Conservation (phyloP, 495 filamentous ascomycete genomes). For the Pseudoneurospora amorphoporcata region DNA sequence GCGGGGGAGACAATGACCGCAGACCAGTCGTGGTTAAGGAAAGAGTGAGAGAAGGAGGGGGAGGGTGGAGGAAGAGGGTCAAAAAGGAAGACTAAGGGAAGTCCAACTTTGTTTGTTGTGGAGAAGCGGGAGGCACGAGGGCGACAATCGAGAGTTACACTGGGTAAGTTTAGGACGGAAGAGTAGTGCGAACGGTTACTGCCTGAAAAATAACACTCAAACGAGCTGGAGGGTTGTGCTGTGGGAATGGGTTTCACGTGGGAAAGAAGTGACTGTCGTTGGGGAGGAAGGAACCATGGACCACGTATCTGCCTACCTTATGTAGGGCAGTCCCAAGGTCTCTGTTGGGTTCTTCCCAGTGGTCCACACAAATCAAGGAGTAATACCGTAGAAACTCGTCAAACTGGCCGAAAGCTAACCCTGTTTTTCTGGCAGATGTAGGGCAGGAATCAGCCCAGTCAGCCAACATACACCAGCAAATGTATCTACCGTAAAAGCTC, state of each 20-base stretch:
- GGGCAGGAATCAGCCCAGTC: too few relatives aligned
- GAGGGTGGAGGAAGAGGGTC: neutral
- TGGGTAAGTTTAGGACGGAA: neutral
- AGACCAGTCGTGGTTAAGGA: neutral
- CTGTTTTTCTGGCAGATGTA: too few relatives aligned
- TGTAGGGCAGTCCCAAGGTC: neutral
- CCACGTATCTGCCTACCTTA: neutral
- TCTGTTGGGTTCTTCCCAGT: neutral
- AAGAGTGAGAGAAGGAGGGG: neutral
- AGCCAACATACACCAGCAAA: too few relatives aligned
- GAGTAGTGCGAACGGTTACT: neutral
- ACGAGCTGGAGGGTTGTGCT: neutral
- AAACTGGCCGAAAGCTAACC: too few relatives aligned
- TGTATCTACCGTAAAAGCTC: too few relatives aligned
- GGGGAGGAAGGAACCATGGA: neutral
- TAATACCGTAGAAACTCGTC: too few relatives aligned
- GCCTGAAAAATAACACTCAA: neutral
- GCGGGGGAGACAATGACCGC: neutral
- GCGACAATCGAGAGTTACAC: neutral
- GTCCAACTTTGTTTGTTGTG: neutral
- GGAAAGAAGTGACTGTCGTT: neutral
- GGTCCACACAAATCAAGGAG: too few relatives aligned
- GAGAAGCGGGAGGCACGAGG: neutral
- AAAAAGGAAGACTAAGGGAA: neutral
- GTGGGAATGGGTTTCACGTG: neutral